Evolutionary conservation across 345 rosid species (phyloP).

Genomic region (Camelina laxa): DNA sequence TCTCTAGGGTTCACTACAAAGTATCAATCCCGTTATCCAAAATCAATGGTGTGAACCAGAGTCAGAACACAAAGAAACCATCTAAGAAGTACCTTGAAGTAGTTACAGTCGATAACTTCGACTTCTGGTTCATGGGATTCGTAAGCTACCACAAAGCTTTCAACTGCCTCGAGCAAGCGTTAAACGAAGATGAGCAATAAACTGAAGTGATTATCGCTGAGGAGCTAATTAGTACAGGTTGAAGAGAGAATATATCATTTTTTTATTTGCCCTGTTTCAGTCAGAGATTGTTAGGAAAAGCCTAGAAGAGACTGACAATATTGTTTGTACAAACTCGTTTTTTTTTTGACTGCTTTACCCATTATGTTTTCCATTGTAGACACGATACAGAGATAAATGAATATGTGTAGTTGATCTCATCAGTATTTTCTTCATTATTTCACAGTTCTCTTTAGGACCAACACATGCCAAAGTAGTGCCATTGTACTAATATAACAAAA

Average conservation of each 20-base stretch:
- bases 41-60: constrained; percentile 58
- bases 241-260: constrained; percentile 31
- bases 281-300: constrained; percentile 38
- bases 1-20: constrained; percentile 54
- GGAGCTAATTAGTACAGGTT: constrained; percentile 29
- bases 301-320: constrained; percentile 20
- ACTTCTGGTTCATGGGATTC: constrained; percentile 96
- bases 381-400: constrained; percentile 8
- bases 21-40: constrained; percentile 63
- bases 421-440: background rate
- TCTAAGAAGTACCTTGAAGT: constrained; percentile 72
- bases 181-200: constrained; percentile 24
- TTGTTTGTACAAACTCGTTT: constrained; percentile 39
- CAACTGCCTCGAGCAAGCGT: constrained; percentile 58
- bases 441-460: background rate
- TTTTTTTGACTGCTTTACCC: too few relatives aligned
- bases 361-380: constrained; percentile 7
- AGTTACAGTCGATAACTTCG: constrained; percentile 66
- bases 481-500: background rate
- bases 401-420: constrained; percentile 2
- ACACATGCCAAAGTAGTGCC: background rate
- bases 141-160: constrained; percentile 67
- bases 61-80: constrained; percentile 63
- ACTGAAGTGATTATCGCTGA: background rate
- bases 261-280: constrained; percentile 22